Evolutionary conservation across 495 filamentous ascomycete genomes (phyloP), one percentile per base, ranked within the genome.

Genomic region (Viridothelium virens): DNA sequence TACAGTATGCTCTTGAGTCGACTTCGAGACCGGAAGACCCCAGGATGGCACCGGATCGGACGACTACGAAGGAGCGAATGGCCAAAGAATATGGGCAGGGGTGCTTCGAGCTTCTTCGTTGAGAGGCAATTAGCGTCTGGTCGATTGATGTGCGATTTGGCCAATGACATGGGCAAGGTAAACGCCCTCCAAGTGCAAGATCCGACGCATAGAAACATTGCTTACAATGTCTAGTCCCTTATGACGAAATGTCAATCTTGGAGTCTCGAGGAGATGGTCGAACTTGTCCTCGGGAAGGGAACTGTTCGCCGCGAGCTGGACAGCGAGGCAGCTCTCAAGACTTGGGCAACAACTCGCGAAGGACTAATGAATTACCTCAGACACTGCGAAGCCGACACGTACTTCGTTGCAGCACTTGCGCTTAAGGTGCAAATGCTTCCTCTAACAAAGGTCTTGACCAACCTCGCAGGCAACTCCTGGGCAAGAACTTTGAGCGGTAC

Each of bases 211-310:
- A 18, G 31, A 36, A 25, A 34, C 50, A 33, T 65, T 56, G 14
- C 78, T 82, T 67, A 83, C 72, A 47, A 9, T 25, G 2, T 16
- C 34, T 72, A 84, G 83, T 97, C 92, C 34, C 85, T 93, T 61
- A 97, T 96, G 92, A 89, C 85, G 68, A 95, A 95, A 79, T 98
- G 94, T 74, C 92, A 96, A 74, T 94, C 91, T 3, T 98, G 95
- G 95, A 96, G 87, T 77, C 81, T 98, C 75, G 94, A 91, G 0
- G 94, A 98, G 76, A 98, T 98, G 90, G 96, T 91, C 76, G 89
- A 86, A 59, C 82, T 97, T 34, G 92, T 96, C 68, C 86, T 98
- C 7, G 88, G 84, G 10, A 77, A 81, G 53, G 86, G 84, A 56
- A 85, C 84, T 71, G 78, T 77, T 34, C 86, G 94, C 25, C 83